phyloP scores from a whole-genome alignment of 148 eudicot genomes.

The Arbutus unedo region DNA sequence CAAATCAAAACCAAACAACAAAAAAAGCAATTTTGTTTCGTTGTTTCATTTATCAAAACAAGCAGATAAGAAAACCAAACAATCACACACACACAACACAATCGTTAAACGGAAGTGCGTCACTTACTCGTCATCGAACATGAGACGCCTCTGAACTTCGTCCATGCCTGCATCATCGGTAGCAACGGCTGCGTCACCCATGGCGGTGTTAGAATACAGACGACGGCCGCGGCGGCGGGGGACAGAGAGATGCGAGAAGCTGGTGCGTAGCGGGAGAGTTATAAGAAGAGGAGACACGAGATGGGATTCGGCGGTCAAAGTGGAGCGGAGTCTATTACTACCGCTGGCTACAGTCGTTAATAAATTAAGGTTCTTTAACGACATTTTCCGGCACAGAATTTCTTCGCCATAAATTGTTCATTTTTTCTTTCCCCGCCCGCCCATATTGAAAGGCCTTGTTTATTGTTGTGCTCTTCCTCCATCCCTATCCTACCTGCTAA shows the following conservation, averaged over 20 bases:
- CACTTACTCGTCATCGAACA: slow-evolving; percentile 88
- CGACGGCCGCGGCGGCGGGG: slow-evolving; percentile 20
- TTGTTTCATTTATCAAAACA: neutral
- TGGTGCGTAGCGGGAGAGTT: neutral
- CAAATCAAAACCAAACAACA: neutral
- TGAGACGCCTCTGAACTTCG: slow-evolving; percentile 80
- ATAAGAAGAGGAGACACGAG: neutral
- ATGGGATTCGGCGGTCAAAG: neutral
- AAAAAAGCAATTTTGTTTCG: neutral
- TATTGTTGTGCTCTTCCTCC: neutral
- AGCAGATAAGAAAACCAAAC: neutral
- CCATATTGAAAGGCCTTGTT: neutral
- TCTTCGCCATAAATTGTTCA: neutral
- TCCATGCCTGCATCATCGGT: slow-evolving; percentile 63
- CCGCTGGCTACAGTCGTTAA: neutral
- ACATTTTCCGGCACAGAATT: neutral
- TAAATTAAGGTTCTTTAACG: neutral
- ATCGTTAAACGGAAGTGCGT: neutral
- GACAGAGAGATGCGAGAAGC: neutral
- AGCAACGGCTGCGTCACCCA: slow-evolving; percentile 43
- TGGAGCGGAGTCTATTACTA: neutral
- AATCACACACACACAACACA: too few species aligned
- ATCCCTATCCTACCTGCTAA: too few species aligned
- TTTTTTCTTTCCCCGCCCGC: neutral
- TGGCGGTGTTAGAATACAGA: slow-evolving; percentile 21